Evolutionary conservation across 2,329 filamentous ascomycete species (phyloP).

Genomic region (Grosmannia clavigera): DNA sequence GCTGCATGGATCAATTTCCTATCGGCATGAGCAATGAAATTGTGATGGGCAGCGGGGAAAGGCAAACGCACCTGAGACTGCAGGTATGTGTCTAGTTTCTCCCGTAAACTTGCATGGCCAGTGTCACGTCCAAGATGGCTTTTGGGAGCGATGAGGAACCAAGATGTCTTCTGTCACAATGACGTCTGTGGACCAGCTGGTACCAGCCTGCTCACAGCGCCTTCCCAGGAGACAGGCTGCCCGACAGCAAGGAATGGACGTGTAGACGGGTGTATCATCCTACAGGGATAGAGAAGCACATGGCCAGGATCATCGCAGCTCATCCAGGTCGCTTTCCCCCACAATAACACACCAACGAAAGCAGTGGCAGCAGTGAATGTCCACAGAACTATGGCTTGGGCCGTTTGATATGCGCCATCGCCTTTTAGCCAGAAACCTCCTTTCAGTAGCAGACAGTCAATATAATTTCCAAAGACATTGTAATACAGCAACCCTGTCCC

Average conservation of each 20-base stretch:
- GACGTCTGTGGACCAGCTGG: conserved; percentile 26
- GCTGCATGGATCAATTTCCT: conserved; percentile 44
- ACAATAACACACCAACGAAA: not conserved
- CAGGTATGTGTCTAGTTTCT: conserved; percentile 51
- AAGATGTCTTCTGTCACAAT: conserved; percentile 21
- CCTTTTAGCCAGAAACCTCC: not conserved
- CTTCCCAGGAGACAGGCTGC: conserved; percentile 51
- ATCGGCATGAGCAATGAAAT: not conserved
- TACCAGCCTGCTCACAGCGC: conserved; percentile 41
- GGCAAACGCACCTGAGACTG: conserved; percentile 32
- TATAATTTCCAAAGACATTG: not conserved
- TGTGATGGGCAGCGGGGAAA: conserved; percentile 10
- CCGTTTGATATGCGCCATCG: not conserved
- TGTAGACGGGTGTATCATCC: conserved; percentile 53
- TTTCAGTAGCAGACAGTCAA: not conserved
- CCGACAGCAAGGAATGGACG: conserved; percentile 62
- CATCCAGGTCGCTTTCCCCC: not conserved
- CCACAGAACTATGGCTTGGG: not conserved
- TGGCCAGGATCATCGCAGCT: conserved; percentile 18
- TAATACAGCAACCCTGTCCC: not conserved
- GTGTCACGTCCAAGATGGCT: conserved; percentile 49
- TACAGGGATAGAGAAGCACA: conserved; percentile 50
- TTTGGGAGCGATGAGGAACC: conserved; percentile 47
- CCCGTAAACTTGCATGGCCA: conserved; percentile 40
- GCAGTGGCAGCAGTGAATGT: not conserved